Percentiles rank a stretch among this genome's conserved stretches.
Evolutionary conservation across 2,329 filamentous ascomycete genomes (phyloP).

Genomic region (Falciphora oryzae): DNA sequence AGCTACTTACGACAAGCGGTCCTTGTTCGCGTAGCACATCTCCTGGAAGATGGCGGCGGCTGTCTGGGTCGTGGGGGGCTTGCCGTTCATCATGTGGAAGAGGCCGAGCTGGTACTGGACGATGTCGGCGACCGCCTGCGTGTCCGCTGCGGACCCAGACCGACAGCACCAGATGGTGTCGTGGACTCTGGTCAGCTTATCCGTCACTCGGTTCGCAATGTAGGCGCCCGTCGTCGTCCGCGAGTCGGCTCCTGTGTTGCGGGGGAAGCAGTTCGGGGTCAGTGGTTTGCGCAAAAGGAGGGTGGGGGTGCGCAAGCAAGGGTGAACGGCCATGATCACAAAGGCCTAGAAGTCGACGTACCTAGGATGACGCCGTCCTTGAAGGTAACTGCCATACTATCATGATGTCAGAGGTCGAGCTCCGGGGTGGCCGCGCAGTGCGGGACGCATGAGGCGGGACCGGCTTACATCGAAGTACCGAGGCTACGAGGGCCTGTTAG

Average conservation of each 20-base stretch:
- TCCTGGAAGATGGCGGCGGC: slow-evolving; percentile 96
- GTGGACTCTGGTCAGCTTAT: slow-evolving; percentile 97
- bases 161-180: slow-evolving; percentile 99
- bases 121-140: slow-evolving; percentile 95
- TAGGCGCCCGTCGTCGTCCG: slow-evolving; percentile 96
- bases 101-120: slow-evolving; percentile 94
- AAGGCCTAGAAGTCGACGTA: slow-evolving; percentile 29
- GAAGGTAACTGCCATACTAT: slow-evolving; percentile 97
- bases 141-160: slow-evolving; percentile 94
- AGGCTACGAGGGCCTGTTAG: slow-evolving; percentile 53
- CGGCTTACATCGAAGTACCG: slow-evolving; percentile 84
- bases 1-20: slow-evolving; percentile 71
- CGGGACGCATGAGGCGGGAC: slow-evolving; percentile 18
- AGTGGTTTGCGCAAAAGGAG: background rate
- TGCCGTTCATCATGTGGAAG: slow-evolving; percentile 85
- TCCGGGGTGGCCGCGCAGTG: background rate
- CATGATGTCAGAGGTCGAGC: background rate
- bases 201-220: slow-evolving; percentile 98
- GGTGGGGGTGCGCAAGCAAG: background rate
- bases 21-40: slow-evolving; percentile 97
- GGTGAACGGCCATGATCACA: background rate
- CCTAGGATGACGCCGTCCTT: slow-evolving; percentile 94
- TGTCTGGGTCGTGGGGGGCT: slow-evolving; percentile 87
- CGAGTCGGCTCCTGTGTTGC: slow-evolving; percentile 71
- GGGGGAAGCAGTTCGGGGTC: background rate